Base-by-base conservation (phyloP, 1,284 basidiomycete genomes). In the Cerrena zonata region DNA sequence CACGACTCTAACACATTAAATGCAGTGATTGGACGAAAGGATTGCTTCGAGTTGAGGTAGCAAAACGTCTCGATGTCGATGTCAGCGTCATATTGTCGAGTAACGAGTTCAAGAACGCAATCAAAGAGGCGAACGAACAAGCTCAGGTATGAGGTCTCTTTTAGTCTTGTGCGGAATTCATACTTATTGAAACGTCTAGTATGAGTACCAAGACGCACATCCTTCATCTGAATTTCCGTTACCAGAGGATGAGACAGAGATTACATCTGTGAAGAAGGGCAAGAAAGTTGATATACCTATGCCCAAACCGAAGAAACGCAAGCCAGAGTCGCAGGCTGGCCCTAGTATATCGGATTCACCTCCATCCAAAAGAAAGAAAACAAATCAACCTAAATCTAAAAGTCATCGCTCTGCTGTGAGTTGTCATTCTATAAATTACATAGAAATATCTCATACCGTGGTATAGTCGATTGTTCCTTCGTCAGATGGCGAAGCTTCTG, bases 381-480 rank as follows among this genome's bases (percentile, higher is more conserved):
- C 10, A 11, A 44, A 44, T 38, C 45, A 21, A 34, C 45, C 25
- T 10, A 40, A 18, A 39, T n/a, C 45, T 38, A 40, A 18, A 2
- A 23, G 15, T 19, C 19, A n/a, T 21, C 45, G 26, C 48, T 11
- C 51, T 55, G 18, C 56, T 62, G 64, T 65, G 49, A 22, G 21
- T 34, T 22, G 21, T 0, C 26, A 19, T 47, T 11, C 27, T 25
- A 5, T 18, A 18, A 7, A 22, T 5, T 22, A 15, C 4, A 27
- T 37, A 48, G 27, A 39, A 12, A 37, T 12, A 26, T 24, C 24
- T 15, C 11, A n/a, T 18, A 18, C 3, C n/a, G n/a, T n/a, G n/a
- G 21, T 5, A 18, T 42, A 64, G 61, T 62, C 63, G 19, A 52
- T 63, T 1, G 55, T 65, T 3, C 58, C 57, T 2, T 57, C 58